phyloP scores from a whole-genome alignment of 257 asterid species.

The Przewalskia tangutica region DNA sequence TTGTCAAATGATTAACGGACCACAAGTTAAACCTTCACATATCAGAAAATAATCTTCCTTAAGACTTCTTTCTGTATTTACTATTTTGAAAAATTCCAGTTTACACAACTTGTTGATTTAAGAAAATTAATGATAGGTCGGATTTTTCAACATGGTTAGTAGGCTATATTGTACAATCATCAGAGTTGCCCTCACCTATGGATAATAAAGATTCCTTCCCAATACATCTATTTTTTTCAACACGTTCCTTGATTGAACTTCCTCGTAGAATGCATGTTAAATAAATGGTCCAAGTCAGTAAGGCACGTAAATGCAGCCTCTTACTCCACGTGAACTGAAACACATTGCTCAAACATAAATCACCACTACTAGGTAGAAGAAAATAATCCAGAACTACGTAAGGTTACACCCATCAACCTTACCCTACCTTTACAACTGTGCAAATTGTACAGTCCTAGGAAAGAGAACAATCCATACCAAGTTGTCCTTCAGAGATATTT shows the following conservation, averaged over 20 bases:
- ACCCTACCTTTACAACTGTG: not conserved
- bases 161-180: not conserved
- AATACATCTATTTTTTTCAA: not conserved
- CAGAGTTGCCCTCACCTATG: not conserved
- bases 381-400: not conserved
- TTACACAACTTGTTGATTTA: not conserved
- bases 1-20: too few relatives aligned
- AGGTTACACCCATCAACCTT: not conserved
- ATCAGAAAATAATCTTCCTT: too few relatives aligned
- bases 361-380: not conserved
- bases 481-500: not conserved
- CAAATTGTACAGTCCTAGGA: not conserved
- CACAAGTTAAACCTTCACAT: too few relatives aligned
- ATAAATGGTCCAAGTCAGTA: not conserved
- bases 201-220: not conserved
- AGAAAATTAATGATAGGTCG: not conserved
- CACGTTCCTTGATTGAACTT: not conserved
- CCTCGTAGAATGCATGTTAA: not conserved
- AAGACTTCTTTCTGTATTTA: too few relatives aligned
- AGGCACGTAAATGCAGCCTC: slow-evolving; percentile 1
- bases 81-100: not conserved
- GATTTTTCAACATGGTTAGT: not conserved
- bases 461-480: not conserved
- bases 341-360: not conserved
- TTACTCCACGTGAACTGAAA: not conserved